Evolutionary conservation across 306 rosid genomes (phyloP).

Genomic region (Malus sieversii): DNA sequence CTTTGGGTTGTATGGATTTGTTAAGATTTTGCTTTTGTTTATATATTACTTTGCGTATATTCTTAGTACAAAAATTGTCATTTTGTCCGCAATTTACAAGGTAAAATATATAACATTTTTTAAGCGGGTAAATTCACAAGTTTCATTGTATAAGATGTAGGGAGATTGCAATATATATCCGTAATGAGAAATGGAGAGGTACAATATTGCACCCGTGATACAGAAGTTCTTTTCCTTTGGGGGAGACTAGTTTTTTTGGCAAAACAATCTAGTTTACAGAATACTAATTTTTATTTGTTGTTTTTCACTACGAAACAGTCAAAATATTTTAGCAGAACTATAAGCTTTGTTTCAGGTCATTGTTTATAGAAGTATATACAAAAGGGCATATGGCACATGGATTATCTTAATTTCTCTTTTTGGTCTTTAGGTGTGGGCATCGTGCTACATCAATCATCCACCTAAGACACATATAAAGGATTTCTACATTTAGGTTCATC

Average conservation of each 20-base stretch:
- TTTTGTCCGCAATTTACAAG: not conserved
- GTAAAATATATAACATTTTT: not conserved
- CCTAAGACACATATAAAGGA: too few relatives aligned
- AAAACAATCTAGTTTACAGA: not conserved
- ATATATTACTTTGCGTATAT: too few relatives aligned
- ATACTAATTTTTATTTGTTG: not conserved
- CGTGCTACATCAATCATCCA: too few relatives aligned
- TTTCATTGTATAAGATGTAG: too few relatives aligned
- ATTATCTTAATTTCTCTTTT: not conserved
- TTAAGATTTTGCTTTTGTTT: too few relatives aligned
- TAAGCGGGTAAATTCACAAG: not conserved
- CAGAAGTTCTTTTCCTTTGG: not conserved
- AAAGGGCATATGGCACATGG: not conserved
- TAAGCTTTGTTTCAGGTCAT: not conserved
- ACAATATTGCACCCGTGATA: not conserved
- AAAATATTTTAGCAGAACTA: not conserved
- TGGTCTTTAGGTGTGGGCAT: not conserved
- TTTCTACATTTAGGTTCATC: not conserved
- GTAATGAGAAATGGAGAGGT: not conserved
- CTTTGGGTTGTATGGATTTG: not conserved
- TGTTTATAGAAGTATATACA: not conserved
- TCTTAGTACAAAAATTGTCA: not conserved
- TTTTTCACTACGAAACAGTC: not conserved
- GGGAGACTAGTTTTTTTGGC: not conserved
- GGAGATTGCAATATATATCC: too few relatives aligned